These are phyloP conservation scores for Mantamonas sphyraenae DNA, from an alignment of 78 protist genomes.

Conservation along the genomic window DNA sequence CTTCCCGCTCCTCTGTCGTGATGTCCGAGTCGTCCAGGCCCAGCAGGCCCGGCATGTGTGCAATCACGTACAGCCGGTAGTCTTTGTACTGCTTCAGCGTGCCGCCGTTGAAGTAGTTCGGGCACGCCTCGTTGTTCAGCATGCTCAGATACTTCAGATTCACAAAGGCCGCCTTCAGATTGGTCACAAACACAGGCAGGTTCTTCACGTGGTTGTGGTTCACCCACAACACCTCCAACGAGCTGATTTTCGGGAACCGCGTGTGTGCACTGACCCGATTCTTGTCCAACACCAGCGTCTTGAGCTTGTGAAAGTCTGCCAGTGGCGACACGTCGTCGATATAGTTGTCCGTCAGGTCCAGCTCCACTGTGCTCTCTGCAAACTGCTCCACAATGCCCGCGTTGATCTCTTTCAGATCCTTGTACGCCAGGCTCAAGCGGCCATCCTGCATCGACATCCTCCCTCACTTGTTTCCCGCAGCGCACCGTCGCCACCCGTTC, in stretches of 20 bases:
- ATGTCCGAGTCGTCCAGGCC: slow-evolving; percentile 25
- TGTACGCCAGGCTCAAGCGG: neutral
- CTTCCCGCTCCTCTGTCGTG: slow-evolving; percentile 21
- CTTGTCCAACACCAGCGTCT: slow-evolving; percentile 37
- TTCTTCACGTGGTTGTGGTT: slow-evolving; percentile 31
- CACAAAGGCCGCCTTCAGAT: slow-evolving; percentile 6
- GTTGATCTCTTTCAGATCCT: neutral
- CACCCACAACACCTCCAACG: slow-evolving; percentile 29
- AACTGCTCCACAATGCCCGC: neutral
- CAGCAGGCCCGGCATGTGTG: neutral
- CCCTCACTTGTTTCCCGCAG: too few relatives aligned
- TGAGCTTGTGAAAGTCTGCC: slow-evolving; percentile 13
- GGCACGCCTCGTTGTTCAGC: slow-evolving; percentile 57
- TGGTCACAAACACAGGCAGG: slow-evolving; percentile 30
- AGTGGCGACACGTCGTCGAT: neutral
- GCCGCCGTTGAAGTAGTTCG: slow-evolving; percentile 48
- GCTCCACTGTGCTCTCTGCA: neutral
- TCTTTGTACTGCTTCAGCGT: slow-evolving; percentile 31
- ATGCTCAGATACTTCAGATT: slow-evolving; percentile 17
- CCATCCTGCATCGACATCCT: too few relatives aligned
- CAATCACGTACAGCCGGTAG: slow-evolving; percentile 26
- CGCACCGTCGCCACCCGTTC: too few relatives aligned
- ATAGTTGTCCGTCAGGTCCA: neutral
- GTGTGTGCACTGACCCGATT: slow-evolving; percentile 27
- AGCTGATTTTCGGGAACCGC: slow-evolving; percentile 5